Conservation (phyloP, 371 early-diverging fungal species). For the Mucor velutinosus region DNA sequence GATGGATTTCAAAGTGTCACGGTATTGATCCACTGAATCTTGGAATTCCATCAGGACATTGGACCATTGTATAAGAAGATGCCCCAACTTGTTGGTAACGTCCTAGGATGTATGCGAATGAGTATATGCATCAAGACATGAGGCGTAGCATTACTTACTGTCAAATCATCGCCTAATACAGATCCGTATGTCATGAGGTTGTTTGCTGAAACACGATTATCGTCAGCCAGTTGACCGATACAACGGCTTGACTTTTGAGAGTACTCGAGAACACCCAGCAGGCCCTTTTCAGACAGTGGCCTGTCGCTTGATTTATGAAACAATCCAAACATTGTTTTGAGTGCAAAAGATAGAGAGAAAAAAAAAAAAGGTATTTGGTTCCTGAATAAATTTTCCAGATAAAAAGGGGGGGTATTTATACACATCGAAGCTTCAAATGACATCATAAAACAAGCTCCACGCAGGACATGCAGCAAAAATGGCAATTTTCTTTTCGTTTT, state of each 20-base stretch:
- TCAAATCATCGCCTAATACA: constrained; percentile 39
- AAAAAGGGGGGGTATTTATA: not conserved
- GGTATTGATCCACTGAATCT: constrained; percentile 40
- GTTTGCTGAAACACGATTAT: constrained; percentile 34
- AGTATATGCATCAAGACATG: not conserved
- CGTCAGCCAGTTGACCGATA: constrained; percentile 33
- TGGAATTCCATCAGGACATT: constrained; percentile 36
- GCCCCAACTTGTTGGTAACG: constrained; percentile 37
- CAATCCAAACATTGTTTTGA: constrained; percentile 12
- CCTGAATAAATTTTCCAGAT: constrained; percentile 1
- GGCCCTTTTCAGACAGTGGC: constrained; percentile 27
- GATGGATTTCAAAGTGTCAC: constrained; percentile 40
- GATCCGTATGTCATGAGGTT: constrained; percentile 41
- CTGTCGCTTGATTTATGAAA: constrained; percentile 25
- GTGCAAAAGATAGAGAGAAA: not conserved
- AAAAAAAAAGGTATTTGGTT: not conserved
- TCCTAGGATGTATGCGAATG: constrained; percentile 18
- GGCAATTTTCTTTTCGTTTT: constrained; percentile 6
- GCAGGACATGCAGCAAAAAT: constrained; percentile 3
- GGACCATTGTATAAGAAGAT: constrained; percentile 33
- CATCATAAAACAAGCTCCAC: not conserved
- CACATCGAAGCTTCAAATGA: not conserved
- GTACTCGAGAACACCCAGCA: constrained; percentile 27
- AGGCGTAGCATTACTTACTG: constrained; percentile 24
- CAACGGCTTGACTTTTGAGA: constrained; percentile 26